Evolutionary conservation across 306 rosid genomes (phyloP), one percentile per base, ranked within the genome.

Genomic region (Betula pendula): DNA sequence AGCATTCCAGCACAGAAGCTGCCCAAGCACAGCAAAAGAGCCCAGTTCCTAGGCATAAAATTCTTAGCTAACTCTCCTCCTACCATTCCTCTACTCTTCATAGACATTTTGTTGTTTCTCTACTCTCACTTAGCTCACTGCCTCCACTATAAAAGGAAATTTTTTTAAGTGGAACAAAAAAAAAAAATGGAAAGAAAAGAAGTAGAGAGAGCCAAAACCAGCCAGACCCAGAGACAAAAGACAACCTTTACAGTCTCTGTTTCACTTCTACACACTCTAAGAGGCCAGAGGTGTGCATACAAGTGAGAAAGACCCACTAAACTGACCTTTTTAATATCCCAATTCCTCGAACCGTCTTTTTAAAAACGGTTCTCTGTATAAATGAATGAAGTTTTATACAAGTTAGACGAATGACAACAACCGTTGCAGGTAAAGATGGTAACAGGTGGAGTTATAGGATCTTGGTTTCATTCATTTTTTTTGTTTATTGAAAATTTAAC

Each of bases 1-100:
- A 90, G 83, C 88, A 86, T 90, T 82, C 96, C 96, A 42, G 97
- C 93, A 85, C 84, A 90, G 84, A 94, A 94, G 87, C 97, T 85
- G 80, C 90, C 91, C 14, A 90, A 33, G 77, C 97, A 94, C 50
- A 92, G 88, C 31, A 92, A 74, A 84, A 92, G 68, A 76, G 87
- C 82, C 96, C 89, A 85, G 78, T 86, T 90, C 81, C 89, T 89
- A 16, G 86, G 79, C 24, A 94, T 17, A 48, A 79, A 85, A 80
- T 40, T 87, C 81, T 83, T 90, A 59, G 84, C 68, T 50, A 75
- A 68, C 19, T 75, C 17, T 72, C 84, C 94, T 12, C 83, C 68
- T 42, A 78, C 88, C 75, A 87, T 87, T 59, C 90, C 93, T 72
- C 81, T 88, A 83, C 77, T 88, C 84, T 88, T 94, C 85, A 80